These are phyloP conservation scores for Lentinula aciculospora DNA, from an alignment of 768 basidiomycete genomes.

Conservation along the genomic window DNA sequence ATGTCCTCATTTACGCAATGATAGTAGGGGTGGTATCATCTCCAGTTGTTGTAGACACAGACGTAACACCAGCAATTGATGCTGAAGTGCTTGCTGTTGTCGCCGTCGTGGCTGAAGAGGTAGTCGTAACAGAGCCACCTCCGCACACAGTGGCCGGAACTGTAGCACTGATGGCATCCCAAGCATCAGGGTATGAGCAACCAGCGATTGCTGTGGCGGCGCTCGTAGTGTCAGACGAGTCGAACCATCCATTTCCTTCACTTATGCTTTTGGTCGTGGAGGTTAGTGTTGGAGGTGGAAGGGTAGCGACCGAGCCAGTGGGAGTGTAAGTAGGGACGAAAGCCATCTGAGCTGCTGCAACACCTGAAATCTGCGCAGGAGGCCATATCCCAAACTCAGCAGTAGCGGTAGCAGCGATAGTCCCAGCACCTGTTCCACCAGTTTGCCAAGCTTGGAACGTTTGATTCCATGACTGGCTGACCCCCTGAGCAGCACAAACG, in stretches of 20 bases:
- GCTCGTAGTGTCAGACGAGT: conserved; percentile 37
- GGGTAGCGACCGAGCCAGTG: conserved; percentile 46
- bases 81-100: background rate
- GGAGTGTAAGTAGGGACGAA: conserved; percentile 55
- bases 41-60: background rate
- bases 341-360: conserved; percentile 24
- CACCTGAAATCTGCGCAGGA: conserved; percentile 37
- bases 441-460: conserved; percentile 51
- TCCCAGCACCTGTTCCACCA: conserved; percentile 49
- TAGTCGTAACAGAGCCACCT: background rate
- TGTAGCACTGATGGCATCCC: conserved; percentile 30
- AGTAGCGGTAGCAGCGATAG: conserved; percentile 35
- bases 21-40: background rate
- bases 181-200: conserved; percentile 46
- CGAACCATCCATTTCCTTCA: conserved; percentile 50
- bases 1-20: background rate
- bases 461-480: conserved; percentile 27
- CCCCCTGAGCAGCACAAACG: conserved; percentile 46
- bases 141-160: conserved; percentile 23
- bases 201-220: conserved; percentile 39
- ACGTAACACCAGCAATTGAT: background rate
- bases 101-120: background rate
- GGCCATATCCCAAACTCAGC: conserved; percentile 47
- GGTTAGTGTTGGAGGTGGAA: conserved; percentile 46
- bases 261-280: conserved; percentile 38